Conservation (phyloP, 2,329 filamentous ascomycete species). For the Rasamsonia emersonii region DNA sequence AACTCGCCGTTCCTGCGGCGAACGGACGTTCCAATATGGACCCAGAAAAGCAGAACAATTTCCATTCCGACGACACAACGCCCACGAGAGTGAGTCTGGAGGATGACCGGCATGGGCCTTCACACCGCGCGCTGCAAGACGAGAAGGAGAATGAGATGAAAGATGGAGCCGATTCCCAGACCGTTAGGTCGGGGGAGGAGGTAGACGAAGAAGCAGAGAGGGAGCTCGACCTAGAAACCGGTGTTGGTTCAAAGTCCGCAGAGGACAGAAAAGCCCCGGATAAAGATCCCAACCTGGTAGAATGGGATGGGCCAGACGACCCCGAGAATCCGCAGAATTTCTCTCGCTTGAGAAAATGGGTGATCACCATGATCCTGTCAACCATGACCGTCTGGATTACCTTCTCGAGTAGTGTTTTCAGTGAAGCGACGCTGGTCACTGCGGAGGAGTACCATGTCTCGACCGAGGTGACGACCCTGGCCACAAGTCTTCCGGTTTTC, state of each 20-base stretch:
- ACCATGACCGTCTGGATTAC: constrained; percentile 40
- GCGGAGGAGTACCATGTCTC: constrained; percentile 39
- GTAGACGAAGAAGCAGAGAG: background rate
- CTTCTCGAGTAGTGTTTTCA: constrained; percentile 41
- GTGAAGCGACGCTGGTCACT: constrained; percentile 32
- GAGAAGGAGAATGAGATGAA: too few species aligned
- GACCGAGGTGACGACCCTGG: constrained; percentile 41
- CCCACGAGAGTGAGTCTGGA: too few species aligned
- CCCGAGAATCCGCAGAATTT: constrained; percentile 23
- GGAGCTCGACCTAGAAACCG: too few species aligned
- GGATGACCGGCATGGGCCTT: too few species aligned
- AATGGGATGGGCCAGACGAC: constrained; percentile 22
- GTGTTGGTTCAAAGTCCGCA: background rate
- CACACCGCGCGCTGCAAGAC: too few species aligned
- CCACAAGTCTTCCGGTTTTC: constrained; percentile 42
- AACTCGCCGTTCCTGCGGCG: too few species aligned
- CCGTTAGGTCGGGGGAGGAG: too few species aligned
- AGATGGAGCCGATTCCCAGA: too few species aligned
- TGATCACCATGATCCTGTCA: constrained; percentile 33
- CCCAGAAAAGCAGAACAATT: too few species aligned
- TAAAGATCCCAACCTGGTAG: constrained; percentile 22
- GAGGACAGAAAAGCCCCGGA: constrained; percentile 5
- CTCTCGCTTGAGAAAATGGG: constrained; percentile 27
- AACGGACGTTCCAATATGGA: too few species aligned
- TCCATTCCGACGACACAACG: too few species aligned